Evolutionary conservation across 345 rosid species (phyloP).

Genomic region (Gossypium stocksii): DNA sequence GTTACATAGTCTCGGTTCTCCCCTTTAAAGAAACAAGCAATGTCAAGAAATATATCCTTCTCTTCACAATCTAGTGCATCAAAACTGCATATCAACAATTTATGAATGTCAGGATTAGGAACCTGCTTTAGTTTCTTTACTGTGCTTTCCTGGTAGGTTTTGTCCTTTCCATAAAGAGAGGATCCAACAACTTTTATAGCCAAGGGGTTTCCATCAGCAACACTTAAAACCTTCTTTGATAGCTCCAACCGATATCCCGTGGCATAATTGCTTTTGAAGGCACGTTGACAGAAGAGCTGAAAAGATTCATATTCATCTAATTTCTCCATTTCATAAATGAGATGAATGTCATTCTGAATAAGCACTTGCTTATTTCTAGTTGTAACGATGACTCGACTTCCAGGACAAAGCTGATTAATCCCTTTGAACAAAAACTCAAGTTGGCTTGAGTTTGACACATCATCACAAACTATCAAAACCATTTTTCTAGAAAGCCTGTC

Average conservation of each 20-base stretch:
- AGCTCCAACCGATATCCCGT: neutral
- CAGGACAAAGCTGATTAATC: neutral
- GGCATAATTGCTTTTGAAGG: conserved; percentile 19
- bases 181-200: conserved; percentile 39
- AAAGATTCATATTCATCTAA: conserved; percentile 25
- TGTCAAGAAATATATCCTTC: conserved; percentile 32
- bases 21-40: conserved; percentile 31
- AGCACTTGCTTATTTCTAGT: neutral
- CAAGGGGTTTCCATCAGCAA: conserved; percentile 38
- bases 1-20: conserved; percentile 15
- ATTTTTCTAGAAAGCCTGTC: no score
- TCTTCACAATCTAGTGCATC: conserved; percentile 28
- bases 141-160: conserved; percentile 24
- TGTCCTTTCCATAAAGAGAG: conserved; percentile 16
- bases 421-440: neutral
- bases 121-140: conserved; percentile 20
- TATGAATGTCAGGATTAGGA: conserved; percentile 23
- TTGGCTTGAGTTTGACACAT: neutral
- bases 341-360: neutral
- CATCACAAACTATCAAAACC: no score
- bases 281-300: conserved; percentile 26
- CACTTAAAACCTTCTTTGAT: conserved; percentile 21
- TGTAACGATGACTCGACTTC: neutral
- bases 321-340: neutral
- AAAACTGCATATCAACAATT: conserved; percentile 32